Evolutionary conservation across 1,139 yeast genomes (phyloP), one percentile per base, ranked within the genome.

Genomic region (Pichia sp.): DNA sequence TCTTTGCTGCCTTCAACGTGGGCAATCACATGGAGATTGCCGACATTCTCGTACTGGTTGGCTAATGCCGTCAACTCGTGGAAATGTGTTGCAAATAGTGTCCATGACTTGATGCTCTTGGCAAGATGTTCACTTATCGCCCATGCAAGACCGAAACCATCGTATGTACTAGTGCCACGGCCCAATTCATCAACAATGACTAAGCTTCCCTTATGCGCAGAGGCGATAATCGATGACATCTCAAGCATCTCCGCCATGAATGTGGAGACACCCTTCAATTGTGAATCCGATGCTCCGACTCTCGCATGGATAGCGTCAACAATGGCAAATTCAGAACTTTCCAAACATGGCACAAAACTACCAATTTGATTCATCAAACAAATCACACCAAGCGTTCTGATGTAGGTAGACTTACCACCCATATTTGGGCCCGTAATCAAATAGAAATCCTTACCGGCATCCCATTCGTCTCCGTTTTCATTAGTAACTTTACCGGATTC

Each of bases 241-340:
- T 93, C 99, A 52, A 93, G 73, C 98, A 93, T 93, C 65, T 93
- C 99, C 35, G 95, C 90, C 99, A 93, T 93, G 59, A 93, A 93
- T 0, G 99, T 93, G 0, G 97, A 90, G 36, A 93, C 88, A 21
- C 99, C 99, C 66, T 91, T 91, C 59, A 93, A 74, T 66, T 93
- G 99, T 0, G 97, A 91, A 65, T 93, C 99, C 10, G 97, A 96
- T 2, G 99, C 98, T 15, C 99, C 99, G n/a, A 93, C 96, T 60
- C 99, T 81, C 14, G 98, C 95, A 53, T 93, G 75, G 12, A 93
- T 86, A 1, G 96, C 90, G 67, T 93, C 99, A 54, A 90, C 89
- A 2, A 93, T 73, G 6, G 91, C 82, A 35, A 93, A 65, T 58
- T 87, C 91, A 0, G 96, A 90, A 7, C 56, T 58, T 39, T 69